Evolutionary conservation across 441 rosid species (phyloP), one percentile per base, ranked within the genome.

Genomic region (Pelargonium fulgidum): DNA sequence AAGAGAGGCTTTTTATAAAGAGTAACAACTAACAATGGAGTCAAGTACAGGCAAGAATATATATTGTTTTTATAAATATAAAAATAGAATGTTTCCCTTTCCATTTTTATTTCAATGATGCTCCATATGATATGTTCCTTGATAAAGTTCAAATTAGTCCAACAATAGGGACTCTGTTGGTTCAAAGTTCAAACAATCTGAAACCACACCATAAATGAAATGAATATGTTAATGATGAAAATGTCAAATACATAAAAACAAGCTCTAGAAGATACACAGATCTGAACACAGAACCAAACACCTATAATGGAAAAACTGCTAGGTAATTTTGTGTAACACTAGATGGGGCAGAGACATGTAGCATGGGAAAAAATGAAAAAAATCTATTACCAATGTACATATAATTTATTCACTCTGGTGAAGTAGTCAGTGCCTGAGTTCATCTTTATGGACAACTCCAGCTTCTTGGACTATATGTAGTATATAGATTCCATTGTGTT

Each of bases 201-300:
- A 33, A 33, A 33, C 39, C 39, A 33, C 39, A 54, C 7, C 1
- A 16, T 16, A 54, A 54, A 54, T 54, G 24, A 4, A 54, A 54
- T 54, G 62, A 54, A 54, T 54, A 54, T 54, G 11, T 54, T 54
- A 54, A 54, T 54, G 6, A 17, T 14, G 20, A 54, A 54, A 54
- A 54, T 54, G 62, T 54, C 62, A 54, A 54, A n/a, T 54, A 54
- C 62, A 54, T 54, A 8, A 54, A 17, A 54, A 54, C 62, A 54
- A 54, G 62, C 62, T 54, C 62, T 54, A 54, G 9, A 54, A 54
- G 61, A 54, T 16, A 54, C 61, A 54, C 61, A 54, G 61, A 54
- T 54, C 61, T 20, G 9, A 16, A 19, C 61, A 14, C 13, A 6
- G 24, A 33, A 33, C 39, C 39, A 33, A 33, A 33, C 39, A 33